phyloP scores from a whole-genome alignment of 2,329 filamentous ascomycete genomes.

The Nannizzia gypsea region DNA sequence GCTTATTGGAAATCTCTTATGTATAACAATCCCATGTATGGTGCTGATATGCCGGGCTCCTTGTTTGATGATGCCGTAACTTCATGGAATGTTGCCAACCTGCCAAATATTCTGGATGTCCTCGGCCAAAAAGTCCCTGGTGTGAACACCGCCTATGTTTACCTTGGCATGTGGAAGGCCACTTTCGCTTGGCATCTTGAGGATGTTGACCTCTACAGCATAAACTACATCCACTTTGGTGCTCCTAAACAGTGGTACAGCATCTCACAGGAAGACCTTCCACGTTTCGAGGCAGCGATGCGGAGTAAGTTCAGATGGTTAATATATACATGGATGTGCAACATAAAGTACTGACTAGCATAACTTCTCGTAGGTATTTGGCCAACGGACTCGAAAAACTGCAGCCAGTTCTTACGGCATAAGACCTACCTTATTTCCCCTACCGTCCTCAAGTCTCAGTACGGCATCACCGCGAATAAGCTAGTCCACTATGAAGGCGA shows the following conservation, averaged over 20 bases:
- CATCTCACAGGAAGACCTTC: conserved; percentile 88
- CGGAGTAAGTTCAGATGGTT: conserved; percentile 43
- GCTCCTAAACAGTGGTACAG: conserved; percentile 99
- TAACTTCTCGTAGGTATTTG: conserved; percentile 48
- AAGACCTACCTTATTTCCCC: conserved; percentile 97
- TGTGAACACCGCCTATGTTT: conserved; percentile 95
- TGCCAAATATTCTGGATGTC: conserved; percentile 86
- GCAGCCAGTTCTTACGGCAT: conserved; percentile 89
- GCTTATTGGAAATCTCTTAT: conserved; percentile 96
- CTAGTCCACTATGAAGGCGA: conserved; percentile 92
- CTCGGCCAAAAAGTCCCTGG: conserved; percentile 91
- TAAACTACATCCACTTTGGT: conserved; percentile 98
- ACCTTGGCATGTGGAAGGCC: conserved; percentile 98
- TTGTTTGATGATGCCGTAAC: conserved; percentile 79
- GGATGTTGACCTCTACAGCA: conserved; percentile 97
- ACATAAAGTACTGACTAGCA: neutral
- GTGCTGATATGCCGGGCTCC: conserved; percentile 90
- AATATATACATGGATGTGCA: neutral
- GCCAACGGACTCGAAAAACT: conserved; percentile 89
- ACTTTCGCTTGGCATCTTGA: conserved; percentile 99
- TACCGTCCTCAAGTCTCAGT: conserved; percentile 71
- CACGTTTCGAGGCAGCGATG: conserved; percentile 90
- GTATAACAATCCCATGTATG: conserved; percentile 88
- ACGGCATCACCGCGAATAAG: conserved; percentile 91
- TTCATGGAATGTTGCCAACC: conserved; percentile 86